These are phyloP conservation scores for Pythium utonaiense DNA, from an alignment of 352 stramenopile genomes.

Conservation along the genomic window DNA sequence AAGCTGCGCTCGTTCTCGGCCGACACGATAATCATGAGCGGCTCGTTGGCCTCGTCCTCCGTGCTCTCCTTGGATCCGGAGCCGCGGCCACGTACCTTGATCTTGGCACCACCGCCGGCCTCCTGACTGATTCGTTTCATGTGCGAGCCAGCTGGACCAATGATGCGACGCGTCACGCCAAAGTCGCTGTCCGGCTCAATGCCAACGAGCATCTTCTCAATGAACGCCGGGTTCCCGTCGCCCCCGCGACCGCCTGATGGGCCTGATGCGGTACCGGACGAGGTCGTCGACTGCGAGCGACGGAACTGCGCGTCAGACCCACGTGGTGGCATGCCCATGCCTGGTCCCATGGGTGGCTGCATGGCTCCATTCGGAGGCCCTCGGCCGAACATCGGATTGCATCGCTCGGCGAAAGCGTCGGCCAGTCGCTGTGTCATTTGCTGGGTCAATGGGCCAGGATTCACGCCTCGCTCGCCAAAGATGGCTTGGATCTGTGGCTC, in stretches of 20 bases:
- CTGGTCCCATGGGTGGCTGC: conserved; percentile 20
- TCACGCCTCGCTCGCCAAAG: conserved; percentile 54
- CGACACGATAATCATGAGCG: conserved; percentile 80
- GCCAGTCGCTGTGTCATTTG: conserved; percentile 64
- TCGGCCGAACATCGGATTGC: conserved; percentile 36
- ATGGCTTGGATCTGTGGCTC: conserved; percentile 74
- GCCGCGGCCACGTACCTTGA: conserved; percentile 78
- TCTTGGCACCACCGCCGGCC: conserved; percentile 73
- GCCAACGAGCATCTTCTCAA: conserved; percentile 77
- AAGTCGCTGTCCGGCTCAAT: conserved; percentile 89
- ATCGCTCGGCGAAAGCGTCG: conserved; percentile 72
- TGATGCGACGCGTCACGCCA: conserved; percentile 78
- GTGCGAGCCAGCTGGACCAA: conserved; percentile 70
- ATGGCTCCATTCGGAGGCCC: conserved; percentile 29
- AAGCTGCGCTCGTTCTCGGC: conserved; percentile 85
- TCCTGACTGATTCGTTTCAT: conserved; percentile 88
- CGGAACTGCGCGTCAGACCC: conserved; percentile 9
- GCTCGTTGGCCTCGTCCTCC: conserved; percentile 67
- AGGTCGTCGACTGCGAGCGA: conserved; percentile 7
- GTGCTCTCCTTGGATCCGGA: conserved; percentile 76
- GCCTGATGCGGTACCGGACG: conserved; percentile 10
- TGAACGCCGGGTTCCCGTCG: conserved; percentile 29
- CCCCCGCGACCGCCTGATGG: conserved; percentile 8
- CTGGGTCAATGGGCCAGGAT: conserved; percentile 58
- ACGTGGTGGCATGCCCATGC: conserved; percentile 14